Percentiles rank a stretch among this genome's conserved stretches.
Evolutionary conservation across 2,329 filamentous ascomycete species (phyloP).

Genomic region (Cryoendolithus antarcticus): DNA sequence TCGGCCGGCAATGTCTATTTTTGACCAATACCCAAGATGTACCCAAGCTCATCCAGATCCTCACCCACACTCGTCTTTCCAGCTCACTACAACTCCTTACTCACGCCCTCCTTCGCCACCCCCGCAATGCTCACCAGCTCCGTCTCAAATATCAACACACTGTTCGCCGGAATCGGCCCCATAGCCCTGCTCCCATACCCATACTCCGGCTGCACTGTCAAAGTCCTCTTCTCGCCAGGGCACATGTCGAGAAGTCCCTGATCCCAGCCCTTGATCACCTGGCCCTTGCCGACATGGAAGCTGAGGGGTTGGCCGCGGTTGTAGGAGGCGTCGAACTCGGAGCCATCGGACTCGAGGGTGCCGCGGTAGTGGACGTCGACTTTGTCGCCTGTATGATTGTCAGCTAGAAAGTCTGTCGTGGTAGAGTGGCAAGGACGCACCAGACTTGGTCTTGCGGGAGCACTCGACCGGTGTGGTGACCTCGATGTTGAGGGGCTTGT

Average conservation of each 20-base stretch:
- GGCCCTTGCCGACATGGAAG: conserved; percentile 67
- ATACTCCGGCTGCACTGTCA: conserved; percentile 79
- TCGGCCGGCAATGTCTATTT: no score
- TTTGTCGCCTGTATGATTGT: conserved; percentile 26
- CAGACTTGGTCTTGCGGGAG: conserved; percentile 12
- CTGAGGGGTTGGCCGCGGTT: conserved; percentile 61
- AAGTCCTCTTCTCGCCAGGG: conserved; percentile 75
- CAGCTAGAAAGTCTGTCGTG: background rate
- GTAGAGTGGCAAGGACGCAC: background rate
- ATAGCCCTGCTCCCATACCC: conserved; percentile 67
- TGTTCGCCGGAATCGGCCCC: conserved; percentile 63
- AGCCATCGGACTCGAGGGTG: conserved; percentile 45
- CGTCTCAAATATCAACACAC: conserved; percentile 84
- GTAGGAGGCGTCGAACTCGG: conserved; percentile 75
- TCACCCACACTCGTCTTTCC: no score
- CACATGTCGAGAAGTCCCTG: conserved; percentile 87
- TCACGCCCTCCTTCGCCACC: conserved; percentile 30
- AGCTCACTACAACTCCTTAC: conserved; percentile 2
- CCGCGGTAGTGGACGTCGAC: conserved; percentile 40
- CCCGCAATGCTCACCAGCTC: conserved; percentile 76
- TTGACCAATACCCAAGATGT: no score
- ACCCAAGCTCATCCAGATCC: no score
- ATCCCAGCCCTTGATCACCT: conserved; percentile 94
- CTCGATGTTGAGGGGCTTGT: conserved; percentile 61
- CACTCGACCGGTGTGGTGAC: conserved; percentile 64